Evolutionary conservation across 768 basidiomycete genomes (phyloP).

Genomic region (Tylopilus sp.): DNA sequence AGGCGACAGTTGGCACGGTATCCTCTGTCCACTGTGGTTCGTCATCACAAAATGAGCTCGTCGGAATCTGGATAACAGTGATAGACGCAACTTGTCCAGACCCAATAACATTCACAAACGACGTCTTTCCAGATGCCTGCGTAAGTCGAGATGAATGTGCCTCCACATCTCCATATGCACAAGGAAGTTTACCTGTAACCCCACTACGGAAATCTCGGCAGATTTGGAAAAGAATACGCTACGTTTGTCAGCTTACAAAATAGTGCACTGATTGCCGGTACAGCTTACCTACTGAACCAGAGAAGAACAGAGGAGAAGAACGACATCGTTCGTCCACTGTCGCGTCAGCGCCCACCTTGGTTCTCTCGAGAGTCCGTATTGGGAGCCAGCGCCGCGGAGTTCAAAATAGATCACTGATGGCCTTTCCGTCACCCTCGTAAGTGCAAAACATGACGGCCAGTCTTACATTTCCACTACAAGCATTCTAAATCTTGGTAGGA

Average conservation of each 20-base stretch:
- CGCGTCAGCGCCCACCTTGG: too few relatives aligned
- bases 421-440: not conserved
- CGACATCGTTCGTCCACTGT: slow-evolving; percentile 33
- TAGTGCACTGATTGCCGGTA: too few relatives aligned
- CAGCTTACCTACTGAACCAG: slow-evolving; percentile 53
- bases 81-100: slow-evolving; percentile 60
- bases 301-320: slow-evolving; percentile 52
- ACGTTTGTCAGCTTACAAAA: not conserved
- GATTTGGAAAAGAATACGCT: slow-evolving; percentile 86
- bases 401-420: too few relatives aligned
- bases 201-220: slow-evolving; percentile 89
- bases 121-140: slow-evolving; percentile 93
- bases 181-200: slow-evolving; percentile 59
- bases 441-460: too few relatives aligned
- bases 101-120: slow-evolving; percentile 88
- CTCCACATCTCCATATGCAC: not conserved
- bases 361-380: too few relatives aligned
- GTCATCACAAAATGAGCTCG: not conserved
- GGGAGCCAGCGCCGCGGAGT: slow-evolving; percentile 12
- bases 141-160: not conserved
- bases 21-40: slow-evolving; percentile 82
- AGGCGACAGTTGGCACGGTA: slow-evolving; percentile 94
- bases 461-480: too few relatives aligned
- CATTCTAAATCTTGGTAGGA: too few relatives aligned
- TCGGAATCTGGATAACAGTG: not conserved